Conservation (phyloP, 345 rosid species). For the Aegle marmelos region DNA sequence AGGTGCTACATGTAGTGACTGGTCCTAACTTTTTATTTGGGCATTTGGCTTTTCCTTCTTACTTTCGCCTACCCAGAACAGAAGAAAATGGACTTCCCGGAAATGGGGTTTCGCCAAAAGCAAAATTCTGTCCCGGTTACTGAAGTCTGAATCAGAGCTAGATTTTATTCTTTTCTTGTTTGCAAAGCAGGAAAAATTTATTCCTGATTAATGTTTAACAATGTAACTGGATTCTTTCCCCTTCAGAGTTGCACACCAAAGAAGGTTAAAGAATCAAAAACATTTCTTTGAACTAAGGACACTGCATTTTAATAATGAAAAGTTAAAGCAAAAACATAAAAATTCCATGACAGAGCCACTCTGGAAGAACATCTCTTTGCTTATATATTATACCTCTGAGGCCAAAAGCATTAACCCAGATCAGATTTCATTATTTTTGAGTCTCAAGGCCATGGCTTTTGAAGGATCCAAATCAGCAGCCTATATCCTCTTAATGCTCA, state of each 20-base stretch:
- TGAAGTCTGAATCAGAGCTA: not conserved
- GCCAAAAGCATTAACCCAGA: not conserved
- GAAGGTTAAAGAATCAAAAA: constrained; percentile 35
- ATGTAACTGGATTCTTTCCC: constrained; percentile 30
- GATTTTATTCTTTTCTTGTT: constrained; percentile 29
- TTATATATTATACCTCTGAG: constrained; percentile 2
- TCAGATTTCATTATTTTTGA: not conserved
- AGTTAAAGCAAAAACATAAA: not conserved
- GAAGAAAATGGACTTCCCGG: not conserved
- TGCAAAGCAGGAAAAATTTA: constrained; percentile 19
- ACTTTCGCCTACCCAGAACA: not conserved
- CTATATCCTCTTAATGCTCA: constrained; percentile 56
- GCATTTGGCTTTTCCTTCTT: not conserved
- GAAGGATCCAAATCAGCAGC: constrained; percentile 65
- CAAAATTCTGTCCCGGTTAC: not conserved
- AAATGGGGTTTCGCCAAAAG: not conserved
- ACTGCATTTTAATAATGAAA: constrained; percentile 3
- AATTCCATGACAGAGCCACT: not conserved
- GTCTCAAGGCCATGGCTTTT: constrained; percentile 49
- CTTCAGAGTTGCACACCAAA: constrained; percentile 21
- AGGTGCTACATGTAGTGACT: not conserved
- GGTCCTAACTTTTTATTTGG: not conserved
- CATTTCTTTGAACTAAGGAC: constrained; percentile 51
- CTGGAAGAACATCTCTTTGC: not conserved
- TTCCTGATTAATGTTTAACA: constrained; percentile 7